Evolutionary conservation across 768 basidiomycete species (phyloP).

Genomic region (Astraeus odoratus): DNA sequence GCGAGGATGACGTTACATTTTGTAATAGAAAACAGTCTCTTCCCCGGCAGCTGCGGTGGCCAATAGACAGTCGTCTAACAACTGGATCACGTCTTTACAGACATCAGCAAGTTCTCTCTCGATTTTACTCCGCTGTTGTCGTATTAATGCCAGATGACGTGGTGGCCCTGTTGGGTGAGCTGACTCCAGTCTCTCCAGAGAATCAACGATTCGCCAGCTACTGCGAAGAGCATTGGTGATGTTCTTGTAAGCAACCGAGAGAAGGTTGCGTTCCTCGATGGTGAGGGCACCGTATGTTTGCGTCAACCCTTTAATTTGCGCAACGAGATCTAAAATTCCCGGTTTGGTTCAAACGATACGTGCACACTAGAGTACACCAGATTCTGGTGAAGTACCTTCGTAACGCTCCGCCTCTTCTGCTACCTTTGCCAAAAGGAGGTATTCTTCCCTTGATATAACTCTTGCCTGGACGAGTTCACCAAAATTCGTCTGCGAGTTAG

Average conservation of each 20-base stretch:
- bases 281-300: slow-evolving; percentile 62
- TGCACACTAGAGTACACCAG: background rate
- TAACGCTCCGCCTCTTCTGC: slow-evolving; percentile 87
- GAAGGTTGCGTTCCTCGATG: slow-evolving; percentile 81
- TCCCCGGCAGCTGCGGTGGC: slow-evolving; percentile 67
- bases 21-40: slow-evolving; percentile 84
- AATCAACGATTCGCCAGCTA: slow-evolving; percentile 79
- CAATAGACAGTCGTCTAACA: slow-evolving; percentile 56
- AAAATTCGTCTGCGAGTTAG: background rate
- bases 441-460: slow-evolving; percentile 32
- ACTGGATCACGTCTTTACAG: slow-evolving; percentile 72
- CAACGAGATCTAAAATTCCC: slow-evolving; percentile 53
- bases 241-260: slow-evolving; percentile 90
- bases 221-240: slow-evolving; percentile 76
- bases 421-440: slow-evolving; percentile 65
- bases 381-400: slow-evolving; percentile 46
- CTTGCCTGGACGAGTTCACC: slow-evolving; percentile 20
- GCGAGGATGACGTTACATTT: slow-evolving; percentile 49
- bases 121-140: slow-evolving; percentile 65
- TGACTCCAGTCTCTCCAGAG: slow-evolving; percentile 57
- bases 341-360: slow-evolving; percentile 13
- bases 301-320: slow-evolving; percentile 71
- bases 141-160: slow-evolving; percentile 57
- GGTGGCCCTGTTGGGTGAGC: slow-evolving; percentile 26
- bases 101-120: slow-evolving; percentile 69